These are phyloP conservation scores for Neurospora sp. DNA, from an alignment of 495 filamentous ascomycete species.

Conservation along the genomic window DNA sequence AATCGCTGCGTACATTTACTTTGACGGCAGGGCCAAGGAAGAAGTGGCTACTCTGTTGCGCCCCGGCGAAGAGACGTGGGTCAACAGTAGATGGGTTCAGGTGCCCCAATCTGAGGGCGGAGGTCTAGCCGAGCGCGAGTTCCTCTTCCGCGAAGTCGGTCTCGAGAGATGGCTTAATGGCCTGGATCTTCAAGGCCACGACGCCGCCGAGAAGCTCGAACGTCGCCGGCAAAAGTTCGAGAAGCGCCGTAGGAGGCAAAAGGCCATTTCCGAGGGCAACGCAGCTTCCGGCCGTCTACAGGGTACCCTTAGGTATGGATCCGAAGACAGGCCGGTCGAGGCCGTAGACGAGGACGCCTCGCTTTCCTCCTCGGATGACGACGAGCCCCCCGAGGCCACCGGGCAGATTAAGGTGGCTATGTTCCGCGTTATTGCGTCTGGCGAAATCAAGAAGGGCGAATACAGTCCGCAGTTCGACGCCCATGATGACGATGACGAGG, in stretches of 20 bases:
- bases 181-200: slow-evolving; percentile 80
- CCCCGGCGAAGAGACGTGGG: slow-evolving; percentile 96
- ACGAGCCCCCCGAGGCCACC: slow-evolving; percentile 84
- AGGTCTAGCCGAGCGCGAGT: slow-evolving; percentile 91
- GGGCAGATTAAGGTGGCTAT: slow-evolving; percentile 98
- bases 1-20: slow-evolving; percentile 97
- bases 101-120: slow-evolving; percentile 84
- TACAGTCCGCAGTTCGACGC: slow-evolving; percentile 98
- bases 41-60: slow-evolving; percentile 91
- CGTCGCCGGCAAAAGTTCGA: slow-evolving; percentile 78
- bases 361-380: slow-evolving; percentile 72
- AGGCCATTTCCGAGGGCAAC: slow-evolving; percentile 35
- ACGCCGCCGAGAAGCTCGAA: slow-evolving; percentile 77
- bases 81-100: slow-evolving; percentile 96
- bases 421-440: slow-evolving; percentile 89
- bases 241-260: slow-evolving; percentile 65
- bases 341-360: slow-evolving; percentile 64
- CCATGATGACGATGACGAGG: slow-evolving; percentile 79
- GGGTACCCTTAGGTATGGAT: slow-evolving; percentile 65
- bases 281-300: slow-evolving; percentile 30
- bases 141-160: slow-evolving; percentile 94
- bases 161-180: slow-evolving; percentile 94
- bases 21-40: slow-evolving; percentile 90
- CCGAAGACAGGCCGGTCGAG: slow-evolving; percentile 61
- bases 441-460: slow-evolving; percentile 93